These are phyloP conservation scores for Theileria annulata DNA, from an alignment of 169 alveolate genomes.

Conservation along the genomic window DNA sequence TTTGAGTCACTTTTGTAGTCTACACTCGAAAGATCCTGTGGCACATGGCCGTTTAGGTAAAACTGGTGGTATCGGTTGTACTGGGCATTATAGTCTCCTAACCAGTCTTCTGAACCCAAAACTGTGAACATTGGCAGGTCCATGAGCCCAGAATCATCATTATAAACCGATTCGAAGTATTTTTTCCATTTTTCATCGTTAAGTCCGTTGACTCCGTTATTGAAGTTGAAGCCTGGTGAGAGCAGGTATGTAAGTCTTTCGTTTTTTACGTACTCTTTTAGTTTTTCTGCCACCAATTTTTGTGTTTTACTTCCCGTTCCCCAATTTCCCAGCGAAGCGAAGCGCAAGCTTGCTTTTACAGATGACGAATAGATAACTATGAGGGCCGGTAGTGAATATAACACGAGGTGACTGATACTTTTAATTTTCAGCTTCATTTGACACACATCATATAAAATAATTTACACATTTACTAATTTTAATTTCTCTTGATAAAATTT, in stretches of 20 bases:
- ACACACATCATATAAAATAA: slow-evolving; percentile 1
- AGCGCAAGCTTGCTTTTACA: slow-evolving; percentile 75
- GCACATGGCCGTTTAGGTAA: slow-evolving; percentile 60
- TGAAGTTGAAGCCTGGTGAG: slow-evolving; percentile 85
- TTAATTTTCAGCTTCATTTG: slow-evolving; percentile 10
- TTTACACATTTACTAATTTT: slow-evolving; percentile 16
- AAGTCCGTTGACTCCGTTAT: slow-evolving; percentile 79
- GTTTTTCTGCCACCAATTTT: slow-evolving; percentile 76
- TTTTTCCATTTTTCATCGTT: slow-evolving; percentile 78
- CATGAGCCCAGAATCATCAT: slow-evolving; percentile 77
- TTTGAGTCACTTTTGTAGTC: slow-evolving; percentile 30
- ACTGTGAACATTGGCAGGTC: slow-evolving; percentile 85
- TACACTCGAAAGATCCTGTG: background rate
- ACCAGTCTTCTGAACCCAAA: slow-evolving; percentile 86
- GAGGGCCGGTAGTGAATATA: slow-evolving; percentile 1
- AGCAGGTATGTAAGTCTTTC: slow-evolving; percentile 81
- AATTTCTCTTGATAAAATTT: background rate
- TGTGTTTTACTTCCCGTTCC: slow-evolving; percentile 79
- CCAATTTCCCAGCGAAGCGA: slow-evolving; percentile 86
- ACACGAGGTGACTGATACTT: background rate
- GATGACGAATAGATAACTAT: slow-evolving; percentile 11
- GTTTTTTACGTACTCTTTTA: slow-evolving; percentile 73
- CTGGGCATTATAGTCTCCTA: slow-evolving; percentile 80
- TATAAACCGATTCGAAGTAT: slow-evolving; percentile 76
- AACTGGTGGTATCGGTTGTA: slow-evolving; percentile 73